Evolutionary conservation across 768 basidiomycete species (phyloP), one percentile per base, ranked within the genome.

Genomic region (Lentinus brumalis): DNA sequence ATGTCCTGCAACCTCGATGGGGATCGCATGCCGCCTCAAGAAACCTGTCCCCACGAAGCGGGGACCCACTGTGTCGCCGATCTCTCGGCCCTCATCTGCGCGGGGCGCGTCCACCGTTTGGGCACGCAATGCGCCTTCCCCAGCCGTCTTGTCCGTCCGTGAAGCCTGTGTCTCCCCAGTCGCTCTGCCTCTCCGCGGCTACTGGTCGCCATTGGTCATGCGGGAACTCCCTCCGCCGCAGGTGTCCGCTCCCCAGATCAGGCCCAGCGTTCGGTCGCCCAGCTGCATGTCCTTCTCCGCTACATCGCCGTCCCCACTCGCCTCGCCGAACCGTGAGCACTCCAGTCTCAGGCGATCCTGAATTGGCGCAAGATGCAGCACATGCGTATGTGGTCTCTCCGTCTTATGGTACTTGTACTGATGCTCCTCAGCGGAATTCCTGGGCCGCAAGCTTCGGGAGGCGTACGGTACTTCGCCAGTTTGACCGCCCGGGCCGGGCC

Each of bases 11-110:
- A n/a, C n/a, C n/a, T n/a, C n/a, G n/a, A n/a, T n/a, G n/a, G n/a
- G n/a, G n/a, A n/a, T n/a, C n/a, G n/a, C n/a, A n/a, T n/a, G 82
- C 3, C 89, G 85, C 65, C 82, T 95, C 62, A 94, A 95, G 78
- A 86, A 84, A 56, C 89, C 91, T 0, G 77, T 94, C 63, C 87
- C 89, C 79, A 82, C 90, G 4, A 91, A 89, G 73, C 83, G 91
- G 1, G 64, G 71, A 3, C 71, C 74, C 21, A 68, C 73, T 26
- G 59, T 77, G 62, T 61, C 68, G 1, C 61, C 66, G n/a, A n/a
- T n/a, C n/a, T n/a, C n/a, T n/a, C n/a, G n/a, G n/a, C 70, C 69
- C 12, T 66, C 69, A 0, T 67, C 71, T 8, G 67, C 74, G 15
- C 73, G 69, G 47, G 67, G 68, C 49, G 60, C 69, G 8, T 57